Evolutionary conservation across 345 rosid species (phyloP).

Genomic region (Sisymbrium irio): DNA sequence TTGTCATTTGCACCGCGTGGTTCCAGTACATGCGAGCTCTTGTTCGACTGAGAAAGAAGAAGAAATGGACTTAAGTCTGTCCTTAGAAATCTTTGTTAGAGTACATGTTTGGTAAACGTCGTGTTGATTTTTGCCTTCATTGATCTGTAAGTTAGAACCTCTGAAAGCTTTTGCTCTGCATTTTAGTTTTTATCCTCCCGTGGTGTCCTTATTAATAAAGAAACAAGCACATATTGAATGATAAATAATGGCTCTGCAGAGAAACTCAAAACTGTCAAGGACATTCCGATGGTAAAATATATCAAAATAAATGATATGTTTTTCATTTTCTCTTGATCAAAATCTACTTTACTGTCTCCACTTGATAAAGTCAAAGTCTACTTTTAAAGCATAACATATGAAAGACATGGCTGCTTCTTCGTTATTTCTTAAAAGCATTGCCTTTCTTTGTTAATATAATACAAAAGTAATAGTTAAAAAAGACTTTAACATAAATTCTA

Average conservation of each 20-base stretch:
- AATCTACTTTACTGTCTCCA: neutral
- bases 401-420: neutral
- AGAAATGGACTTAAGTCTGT: neutral
- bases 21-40: conserved; percentile 28
- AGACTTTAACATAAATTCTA: neutral
- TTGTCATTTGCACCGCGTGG: conserved; percentile 26
- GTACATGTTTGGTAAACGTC: neutral
- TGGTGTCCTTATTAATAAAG: neutral
- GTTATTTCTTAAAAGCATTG: neutral
- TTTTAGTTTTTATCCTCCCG: neutral
- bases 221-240: neutral
- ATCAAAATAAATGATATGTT: too few relatives aligned
- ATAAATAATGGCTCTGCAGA: neutral
- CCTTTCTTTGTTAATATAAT: neutral
- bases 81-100: neutral
- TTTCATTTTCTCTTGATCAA: neutral
- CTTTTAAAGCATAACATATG: neutral
- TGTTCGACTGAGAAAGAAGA: conserved; percentile 18
- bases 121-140: neutral
- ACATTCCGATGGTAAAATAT: too few relatives aligned
- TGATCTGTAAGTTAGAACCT: neutral
- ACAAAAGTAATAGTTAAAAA: neutral
- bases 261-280: too few relatives aligned
- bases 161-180: neutral
- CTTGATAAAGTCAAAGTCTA: neutral